Conservation (phyloP, 139 green algal genomes). For the Monoraphidium neglectum region DNA sequence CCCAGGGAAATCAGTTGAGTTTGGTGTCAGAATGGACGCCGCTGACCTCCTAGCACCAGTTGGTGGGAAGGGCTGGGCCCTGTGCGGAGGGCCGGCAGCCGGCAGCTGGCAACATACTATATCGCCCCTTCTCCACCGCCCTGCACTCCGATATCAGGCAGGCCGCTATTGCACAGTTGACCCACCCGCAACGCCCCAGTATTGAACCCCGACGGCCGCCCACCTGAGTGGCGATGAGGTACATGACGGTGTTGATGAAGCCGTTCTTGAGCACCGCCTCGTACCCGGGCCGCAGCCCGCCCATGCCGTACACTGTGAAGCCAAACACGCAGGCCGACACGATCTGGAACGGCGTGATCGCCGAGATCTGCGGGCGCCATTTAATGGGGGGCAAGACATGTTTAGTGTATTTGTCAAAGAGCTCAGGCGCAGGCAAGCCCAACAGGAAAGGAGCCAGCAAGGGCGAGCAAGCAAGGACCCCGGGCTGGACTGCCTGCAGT, state of each 20-base stretch:
- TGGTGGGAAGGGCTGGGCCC: no score
- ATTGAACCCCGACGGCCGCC: background rate
- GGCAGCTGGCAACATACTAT: no score
- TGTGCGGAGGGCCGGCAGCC: no score
- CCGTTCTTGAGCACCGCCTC: background rate
- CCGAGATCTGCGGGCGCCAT: conserved; percentile 1
- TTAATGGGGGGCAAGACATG: no score
- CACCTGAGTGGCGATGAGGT: conserved; percentile 25
- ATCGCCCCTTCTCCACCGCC: background rate
- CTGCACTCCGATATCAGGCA: background rate
- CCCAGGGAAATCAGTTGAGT: no score
- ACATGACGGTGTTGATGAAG: conserved; percentile 11
- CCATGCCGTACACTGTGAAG: conserved; percentile 44
- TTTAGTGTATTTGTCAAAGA: no score
- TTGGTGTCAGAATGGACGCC: no score
- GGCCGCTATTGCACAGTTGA: background rate
- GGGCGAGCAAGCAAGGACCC: no score
- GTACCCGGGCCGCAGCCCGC: conserved; percentile 2
- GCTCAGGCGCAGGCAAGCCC: no score
- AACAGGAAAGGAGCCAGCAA: no score
- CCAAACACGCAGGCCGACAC: conserved; percentile 35
- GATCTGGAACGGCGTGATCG: conserved; percentile 36
- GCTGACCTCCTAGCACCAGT: no score
- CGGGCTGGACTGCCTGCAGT: no score
- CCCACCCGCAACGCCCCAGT: background rate